Conservation (phyloP, 140 eudicot species). For the Cichorium intybus region DNA sequence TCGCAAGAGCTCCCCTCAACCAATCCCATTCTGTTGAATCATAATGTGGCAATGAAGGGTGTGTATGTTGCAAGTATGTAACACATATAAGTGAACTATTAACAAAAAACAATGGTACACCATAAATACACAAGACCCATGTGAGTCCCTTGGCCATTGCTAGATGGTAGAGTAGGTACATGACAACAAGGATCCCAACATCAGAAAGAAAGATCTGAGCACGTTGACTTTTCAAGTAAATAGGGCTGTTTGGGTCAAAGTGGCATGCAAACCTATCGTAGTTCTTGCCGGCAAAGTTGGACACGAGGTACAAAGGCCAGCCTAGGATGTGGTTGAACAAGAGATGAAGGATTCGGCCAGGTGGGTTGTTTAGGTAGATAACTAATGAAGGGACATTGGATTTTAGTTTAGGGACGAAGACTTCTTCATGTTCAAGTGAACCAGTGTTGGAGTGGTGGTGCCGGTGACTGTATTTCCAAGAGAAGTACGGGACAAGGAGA, state of each 20-base stretch:
- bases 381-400: constrained; percentile 34
- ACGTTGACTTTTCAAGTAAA: constrained; percentile 23
- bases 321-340: constrained; percentile 20
- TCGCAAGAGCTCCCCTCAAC: constrained; percentile 26
- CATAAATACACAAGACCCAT: constrained; percentile 20
- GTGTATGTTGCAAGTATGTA: constrained; percentile 27
- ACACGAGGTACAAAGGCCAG: constrained; percentile 24
- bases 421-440: constrained; percentile 20
- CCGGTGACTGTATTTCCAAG: constrained; percentile 34
- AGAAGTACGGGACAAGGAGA: constrained; percentile 22
- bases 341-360: constrained; percentile 22
- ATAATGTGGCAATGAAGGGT: constrained; percentile 6
- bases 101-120: constrained; percentile 8
- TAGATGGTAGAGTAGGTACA: neutral
- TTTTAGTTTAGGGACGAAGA: constrained; percentile 19
- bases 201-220: constrained; percentile 21
- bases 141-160: constrained; percentile 5
- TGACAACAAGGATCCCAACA: constrained; percentile 6
- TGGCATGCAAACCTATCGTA: constrained; percentile 22
- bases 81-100: constrained; percentile 8
- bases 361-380: constrained; percentile 39
- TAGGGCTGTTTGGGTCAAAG: constrained; percentile 27
- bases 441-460: constrained; percentile 34
- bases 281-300: constrained; percentile 9
- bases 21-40: constrained; percentile 28